Evolutionary conservation across 768 basidiomycete species (phyloP).

Genomic region (Lactarius deliciosus): DNA sequence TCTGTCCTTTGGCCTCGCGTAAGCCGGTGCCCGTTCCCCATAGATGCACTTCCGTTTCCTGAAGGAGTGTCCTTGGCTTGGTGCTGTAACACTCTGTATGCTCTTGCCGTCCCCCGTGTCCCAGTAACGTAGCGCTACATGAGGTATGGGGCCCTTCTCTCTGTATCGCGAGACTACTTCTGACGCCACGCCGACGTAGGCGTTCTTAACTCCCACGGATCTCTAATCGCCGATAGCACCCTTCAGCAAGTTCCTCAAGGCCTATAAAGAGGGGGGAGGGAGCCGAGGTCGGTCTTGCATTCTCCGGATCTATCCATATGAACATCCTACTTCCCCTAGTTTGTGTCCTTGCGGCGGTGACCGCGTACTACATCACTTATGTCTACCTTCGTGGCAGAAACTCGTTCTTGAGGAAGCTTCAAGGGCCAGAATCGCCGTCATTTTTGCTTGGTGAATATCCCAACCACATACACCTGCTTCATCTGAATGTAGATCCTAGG

Average conservation of each 20-base stretch:
- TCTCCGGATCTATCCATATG: slow-evolving; percentile 13
- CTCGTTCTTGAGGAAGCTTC: slow-evolving; percentile 23
- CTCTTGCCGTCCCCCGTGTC: slow-evolving; percentile 16
- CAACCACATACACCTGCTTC: neutral
- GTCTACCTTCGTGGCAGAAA: slow-evolving; percentile 17
- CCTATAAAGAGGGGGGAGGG: slow-evolving; percentile 10
- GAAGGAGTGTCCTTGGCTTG: slow-evolving; percentile 1
- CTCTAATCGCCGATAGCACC: slow-evolving; percentile 14
- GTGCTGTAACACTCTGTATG: neutral
- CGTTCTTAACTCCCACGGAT: slow-evolving; percentile 12
- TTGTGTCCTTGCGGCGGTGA: slow-evolving; percentile 9
- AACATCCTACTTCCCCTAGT: slow-evolving; percentile 12
- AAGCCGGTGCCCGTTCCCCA: slow-evolving; percentile 7
- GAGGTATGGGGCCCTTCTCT: slow-evolving; percentile 2
- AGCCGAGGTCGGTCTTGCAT: neutral
- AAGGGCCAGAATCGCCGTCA: slow-evolving; percentile 19
- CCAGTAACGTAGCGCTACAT: slow-evolving; percentile 6
- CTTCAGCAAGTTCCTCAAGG: slow-evolving; percentile 7
- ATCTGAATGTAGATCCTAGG: slow-evolving; percentile 26
- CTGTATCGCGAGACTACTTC: slow-evolving; percentile 7
- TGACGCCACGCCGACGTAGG: slow-evolving; percentile 2
- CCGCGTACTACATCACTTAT: neutral
- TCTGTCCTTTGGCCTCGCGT: slow-evolving; percentile 12
- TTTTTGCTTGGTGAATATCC: slow-evolving; percentile 16
- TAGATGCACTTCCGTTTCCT: slow-evolving; percentile 4